These are phyloP conservation scores for Kurtzmaniella fragi DNA, from an alignment of 805 yeast species.

Conservation along the genomic window DNA sequence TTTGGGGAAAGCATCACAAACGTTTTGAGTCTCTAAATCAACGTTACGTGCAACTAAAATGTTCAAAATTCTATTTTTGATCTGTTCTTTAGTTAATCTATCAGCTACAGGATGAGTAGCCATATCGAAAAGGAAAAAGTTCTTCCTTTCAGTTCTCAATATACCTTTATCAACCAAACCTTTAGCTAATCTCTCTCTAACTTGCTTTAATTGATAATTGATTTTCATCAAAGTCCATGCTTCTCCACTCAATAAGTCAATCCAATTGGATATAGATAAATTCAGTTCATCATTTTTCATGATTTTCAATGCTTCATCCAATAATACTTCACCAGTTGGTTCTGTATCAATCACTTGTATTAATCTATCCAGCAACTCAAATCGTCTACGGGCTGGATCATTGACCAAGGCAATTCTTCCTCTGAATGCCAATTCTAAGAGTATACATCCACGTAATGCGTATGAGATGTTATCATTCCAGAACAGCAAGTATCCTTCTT, in stretches of 20 bases:
- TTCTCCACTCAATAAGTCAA: slow-evolving; percentile 88
- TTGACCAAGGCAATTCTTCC: slow-evolving; percentile 84
- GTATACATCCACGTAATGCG: slow-evolving; percentile 90
- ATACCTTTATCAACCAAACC: slow-evolving; percentile 97
- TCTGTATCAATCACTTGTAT: slow-evolving; percentile 81
- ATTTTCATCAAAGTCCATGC: slow-evolving; percentile 97
- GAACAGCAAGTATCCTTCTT: slow-evolving; percentile 92
- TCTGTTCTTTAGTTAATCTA: slow-evolving; percentile 73
- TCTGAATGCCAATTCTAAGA: slow-evolving; percentile 87
- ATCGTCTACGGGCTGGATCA: slow-evolving; percentile 87
- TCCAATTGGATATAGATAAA: slow-evolving; percentile 83
- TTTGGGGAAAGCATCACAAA: slow-evolving; percentile 62
- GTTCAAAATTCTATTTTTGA: slow-evolving; percentile 66
- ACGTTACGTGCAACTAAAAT: slow-evolving; percentile 70
- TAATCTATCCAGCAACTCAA: slow-evolving; percentile 81
- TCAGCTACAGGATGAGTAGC: slow-evolving; percentile 97
- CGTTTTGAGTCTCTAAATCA: slow-evolving; percentile 33
- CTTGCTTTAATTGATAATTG: slow-evolving; percentile 93
- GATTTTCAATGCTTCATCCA: slow-evolving; percentile 88
- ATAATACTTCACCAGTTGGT: slow-evolving; percentile 89
- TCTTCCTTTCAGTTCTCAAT: slow-evolving; percentile 90
- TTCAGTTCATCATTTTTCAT: slow-evolving; percentile 81
- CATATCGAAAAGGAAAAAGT: slow-evolving; percentile 93
- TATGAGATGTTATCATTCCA: slow-evolving; percentile 98
- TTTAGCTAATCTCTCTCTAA: slow-evolving; percentile 91